These are phyloP conservation scores for Microbotryum intermedium DNA, from an alignment of 1,284 basidiomycete species.

Conservation along the genomic window DNA sequence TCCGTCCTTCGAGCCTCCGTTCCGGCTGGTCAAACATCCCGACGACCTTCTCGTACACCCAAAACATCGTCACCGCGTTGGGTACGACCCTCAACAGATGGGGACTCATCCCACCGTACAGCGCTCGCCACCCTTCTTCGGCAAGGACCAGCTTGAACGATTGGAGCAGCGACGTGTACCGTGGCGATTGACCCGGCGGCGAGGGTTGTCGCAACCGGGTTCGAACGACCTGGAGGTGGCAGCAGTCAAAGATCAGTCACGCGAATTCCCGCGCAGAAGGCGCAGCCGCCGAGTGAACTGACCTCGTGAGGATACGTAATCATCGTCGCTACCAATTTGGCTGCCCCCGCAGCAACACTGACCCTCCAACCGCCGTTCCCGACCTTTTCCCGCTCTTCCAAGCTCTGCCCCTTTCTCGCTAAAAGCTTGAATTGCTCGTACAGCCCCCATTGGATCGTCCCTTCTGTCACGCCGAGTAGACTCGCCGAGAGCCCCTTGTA, in stretches of 20 bases:
- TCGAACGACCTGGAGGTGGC: conserved; percentile 61
- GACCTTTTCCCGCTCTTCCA: conserved; percentile 59
- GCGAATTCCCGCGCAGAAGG: conserved; percentile 1
- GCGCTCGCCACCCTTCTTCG: conserved; percentile 76
- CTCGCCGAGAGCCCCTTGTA: conserved; percentile 93
- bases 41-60: conserved; percentile 40
- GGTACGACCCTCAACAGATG: conserved; percentile 95
- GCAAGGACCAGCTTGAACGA: conserved; percentile 75
- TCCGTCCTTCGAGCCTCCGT: neutral
- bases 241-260: neutral
- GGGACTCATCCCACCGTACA: conserved; percentile 89
- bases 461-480: conserved; percentile 92
- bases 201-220: conserved; percentile 74
- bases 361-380: conserved; percentile 53
- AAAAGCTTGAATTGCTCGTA: conserved; percentile 56
- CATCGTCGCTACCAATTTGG: conserved; percentile 84
- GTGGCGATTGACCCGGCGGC: conserved; percentile 49
- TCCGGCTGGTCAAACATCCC: conserved; percentile 31
- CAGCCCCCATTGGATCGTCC: conserved; percentile 94
- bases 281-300: conserved; percentile 28
- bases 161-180: conserved; percentile 79
- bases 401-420: conserved; percentile 12
- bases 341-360: conserved; percentile 73
- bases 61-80: conserved; percentile 94
- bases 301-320: conserved; percentile 98